These are phyloP conservation scores for Maudiozyma bulderi DNA, from an alignment of 805 yeast species.

Conservation along the genomic window DNA sequence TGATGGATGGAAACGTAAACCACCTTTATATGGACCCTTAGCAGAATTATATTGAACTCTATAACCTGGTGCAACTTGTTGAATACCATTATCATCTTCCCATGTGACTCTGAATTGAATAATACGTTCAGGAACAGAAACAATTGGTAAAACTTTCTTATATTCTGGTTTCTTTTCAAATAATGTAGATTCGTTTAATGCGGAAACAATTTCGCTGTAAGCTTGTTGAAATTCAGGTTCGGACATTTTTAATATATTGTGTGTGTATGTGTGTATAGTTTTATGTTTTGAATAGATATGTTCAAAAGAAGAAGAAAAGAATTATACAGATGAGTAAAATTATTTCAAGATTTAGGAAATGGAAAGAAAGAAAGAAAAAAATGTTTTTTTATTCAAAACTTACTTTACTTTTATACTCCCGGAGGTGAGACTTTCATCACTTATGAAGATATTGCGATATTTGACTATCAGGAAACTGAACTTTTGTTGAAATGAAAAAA, in stretches of 20 bases:
- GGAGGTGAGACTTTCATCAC: no score
- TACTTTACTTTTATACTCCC: not conserved
- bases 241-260: conserved; percentile 1
- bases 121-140: conserved; percentile 91
- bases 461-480: no score
- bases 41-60: conserved; percentile 98
- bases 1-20: conserved; percentile 94
- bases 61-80: conserved; percentile 94
- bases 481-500: no score
- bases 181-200: conserved; percentile 84
- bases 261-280: not conserved
- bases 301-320: not conserved
- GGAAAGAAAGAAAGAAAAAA: not conserved
- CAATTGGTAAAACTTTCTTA: conserved; percentile 77
- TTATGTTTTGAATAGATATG: not conserved
- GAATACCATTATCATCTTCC: conserved; percentile 90
- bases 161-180: conserved; percentile 85
- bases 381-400: not conserved
- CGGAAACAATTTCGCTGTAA: conserved; percentile 80
- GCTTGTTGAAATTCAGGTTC: conserved; percentile 99
- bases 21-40: conserved; percentile 98
- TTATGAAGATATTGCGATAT: no score
- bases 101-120: conserved; percentile 95
- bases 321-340: not conserved
- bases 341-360: not conserved